phyloP scores from a whole-genome alignment of 2,329 filamentous ascomycete genomes.

The Trichoderma afroharzianum region DNA sequence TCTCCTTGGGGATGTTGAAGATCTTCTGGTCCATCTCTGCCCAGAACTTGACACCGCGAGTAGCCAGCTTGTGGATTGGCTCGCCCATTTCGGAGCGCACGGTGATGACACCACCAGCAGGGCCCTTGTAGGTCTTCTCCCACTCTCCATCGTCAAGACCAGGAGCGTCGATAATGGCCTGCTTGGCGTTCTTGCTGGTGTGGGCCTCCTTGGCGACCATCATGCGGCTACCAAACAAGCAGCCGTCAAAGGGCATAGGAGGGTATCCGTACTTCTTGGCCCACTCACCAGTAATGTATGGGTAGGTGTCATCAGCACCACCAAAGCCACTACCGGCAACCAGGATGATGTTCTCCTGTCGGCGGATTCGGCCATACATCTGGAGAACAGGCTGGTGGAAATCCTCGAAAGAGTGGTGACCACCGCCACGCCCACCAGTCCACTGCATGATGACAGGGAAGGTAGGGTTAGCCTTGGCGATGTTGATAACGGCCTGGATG shows the following conservation, averaged over 20 bases:
- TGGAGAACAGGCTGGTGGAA: constrained; percentile 89
- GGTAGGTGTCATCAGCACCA: constrained; percentile 84
- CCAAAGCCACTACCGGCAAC: constrained; percentile 91
- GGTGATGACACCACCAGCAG: constrained; percentile 90
- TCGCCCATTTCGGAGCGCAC: constrained; percentile 99
- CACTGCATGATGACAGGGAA: constrained; percentile 94
- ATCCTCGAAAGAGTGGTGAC: constrained; percentile 92
- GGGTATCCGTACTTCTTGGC: constrained; percentile 83
- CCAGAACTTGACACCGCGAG: constrained; percentile 94
- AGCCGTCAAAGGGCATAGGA: constrained; percentile 91
- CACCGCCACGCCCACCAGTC: constrained; percentile 91
- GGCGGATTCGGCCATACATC: constrained; percentile 86
- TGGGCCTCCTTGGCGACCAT: constrained; percentile 93
- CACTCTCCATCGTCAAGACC: constrained; percentile 79
- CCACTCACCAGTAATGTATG: constrained; percentile 87
- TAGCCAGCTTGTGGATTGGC: constrained; percentile 98
- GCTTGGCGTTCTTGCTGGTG: constrained; percentile 81
- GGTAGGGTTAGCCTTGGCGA: constrained; percentile 86
- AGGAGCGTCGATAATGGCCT: constrained; percentile 81
- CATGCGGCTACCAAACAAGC: constrained; percentile 85
- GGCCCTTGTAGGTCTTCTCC: constrained; percentile 90
- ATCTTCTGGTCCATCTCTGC: constrained; percentile 99
- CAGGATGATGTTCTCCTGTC: constrained; percentile 81
- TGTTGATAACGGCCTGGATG: constrained; percentile 86
- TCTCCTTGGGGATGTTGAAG: constrained; percentile 92